Percentiles rank a stretch among this genome's conserved stretches.
These are phyloP conservation scores for Fusarium goolgardi DNA, from an alignment of 2,329 filamentous ascomycete genomes.

Conservation along the genomic window DNA sequence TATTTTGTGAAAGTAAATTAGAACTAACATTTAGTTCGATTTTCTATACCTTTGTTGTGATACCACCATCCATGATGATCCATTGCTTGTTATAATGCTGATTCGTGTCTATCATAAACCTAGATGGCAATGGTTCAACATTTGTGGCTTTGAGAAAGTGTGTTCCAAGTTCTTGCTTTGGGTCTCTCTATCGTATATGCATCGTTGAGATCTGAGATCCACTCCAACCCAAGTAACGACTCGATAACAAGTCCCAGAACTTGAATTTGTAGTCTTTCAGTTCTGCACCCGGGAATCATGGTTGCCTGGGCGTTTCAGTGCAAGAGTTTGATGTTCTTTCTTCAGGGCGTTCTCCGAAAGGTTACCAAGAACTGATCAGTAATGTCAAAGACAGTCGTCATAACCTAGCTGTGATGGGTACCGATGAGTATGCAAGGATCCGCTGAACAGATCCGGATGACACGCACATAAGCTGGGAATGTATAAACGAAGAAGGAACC, in stretches of 20 bases:
- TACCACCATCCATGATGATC: background rate
- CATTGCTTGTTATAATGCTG: background rate
- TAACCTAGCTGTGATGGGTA: slow-evolving; percentile 1
- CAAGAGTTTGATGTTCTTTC: background rate
- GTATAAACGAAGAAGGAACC: background rate
- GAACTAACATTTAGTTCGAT: background rate
- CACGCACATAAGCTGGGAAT: background rate
- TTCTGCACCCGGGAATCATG: too few species aligned
- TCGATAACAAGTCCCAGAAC: background rate
- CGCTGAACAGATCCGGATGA: background rate
- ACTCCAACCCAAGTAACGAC: background rate
- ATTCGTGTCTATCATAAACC: background rate
- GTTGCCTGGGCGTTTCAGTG: too few species aligned
- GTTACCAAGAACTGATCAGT: background rate
- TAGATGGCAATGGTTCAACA: background rate
- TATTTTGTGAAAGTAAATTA: background rate
- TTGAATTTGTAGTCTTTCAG: background rate
- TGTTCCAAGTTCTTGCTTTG: background rate
- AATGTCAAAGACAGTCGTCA: slow-evolving; percentile 5
- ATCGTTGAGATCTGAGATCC: background rate
- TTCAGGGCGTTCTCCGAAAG: background rate
- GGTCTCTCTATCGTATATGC: background rate
- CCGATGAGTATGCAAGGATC: slow-evolving; percentile 20
- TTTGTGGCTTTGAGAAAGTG: background rate
- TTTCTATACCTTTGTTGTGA: background rate